These are phyloP conservation scores for Orbilia brochopaga DNA, from an alignment of 2,329 filamentous ascomycete species.

Conservation along the genomic window DNA sequence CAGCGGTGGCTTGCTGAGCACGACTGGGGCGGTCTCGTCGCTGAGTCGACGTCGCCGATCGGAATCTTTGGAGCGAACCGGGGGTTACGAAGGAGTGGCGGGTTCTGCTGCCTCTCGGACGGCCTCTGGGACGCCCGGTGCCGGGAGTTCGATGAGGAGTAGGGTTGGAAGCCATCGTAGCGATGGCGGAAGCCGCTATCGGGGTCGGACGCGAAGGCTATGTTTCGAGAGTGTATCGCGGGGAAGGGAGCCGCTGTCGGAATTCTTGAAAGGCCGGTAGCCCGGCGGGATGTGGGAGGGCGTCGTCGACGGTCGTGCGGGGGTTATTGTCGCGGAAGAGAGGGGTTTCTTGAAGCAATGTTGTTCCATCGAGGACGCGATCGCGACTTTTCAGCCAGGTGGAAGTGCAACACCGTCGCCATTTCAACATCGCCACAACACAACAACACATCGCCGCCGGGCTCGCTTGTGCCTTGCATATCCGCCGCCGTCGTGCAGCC, in stretches of 20 bases:
- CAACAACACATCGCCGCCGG: constrained; percentile 39
- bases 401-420: constrained; percentile 42
- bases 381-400: constrained; percentile 45
- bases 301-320: constrained; percentile 15
- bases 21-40: constrained; percentile 34
- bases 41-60: constrained; percentile 27
- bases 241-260: background rate
- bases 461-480: constrained; percentile 51
- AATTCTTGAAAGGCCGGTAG: constrained; percentile 11
- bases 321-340: constrained; percentile 13
- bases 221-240: constrained; percentile 26
- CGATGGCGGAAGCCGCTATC: constrained; percentile 11
- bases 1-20: constrained; percentile 26
- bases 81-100: constrained; percentile 41
- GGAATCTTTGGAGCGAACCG: constrained; percentile 25
- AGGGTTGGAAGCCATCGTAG: constrained; percentile 34
- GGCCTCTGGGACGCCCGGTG: constrained; percentile 43
- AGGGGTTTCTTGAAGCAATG: constrained; percentile 17
- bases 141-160: constrained; percentile 44
- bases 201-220: constrained; percentile 8
- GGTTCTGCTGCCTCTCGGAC: constrained; percentile 46
- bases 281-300: constrained; percentile 26
- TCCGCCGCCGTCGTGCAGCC: constrained; percentile 20
- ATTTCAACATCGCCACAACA: constrained; percentile 48
- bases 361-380: constrained; percentile 39